Percentiles rank a stretch among this genome's conserved stretches.
Evolutionary conservation across 176 grass and related monocot genomes (phyloP).

Genomic region (Microstegium vimineum): DNA sequence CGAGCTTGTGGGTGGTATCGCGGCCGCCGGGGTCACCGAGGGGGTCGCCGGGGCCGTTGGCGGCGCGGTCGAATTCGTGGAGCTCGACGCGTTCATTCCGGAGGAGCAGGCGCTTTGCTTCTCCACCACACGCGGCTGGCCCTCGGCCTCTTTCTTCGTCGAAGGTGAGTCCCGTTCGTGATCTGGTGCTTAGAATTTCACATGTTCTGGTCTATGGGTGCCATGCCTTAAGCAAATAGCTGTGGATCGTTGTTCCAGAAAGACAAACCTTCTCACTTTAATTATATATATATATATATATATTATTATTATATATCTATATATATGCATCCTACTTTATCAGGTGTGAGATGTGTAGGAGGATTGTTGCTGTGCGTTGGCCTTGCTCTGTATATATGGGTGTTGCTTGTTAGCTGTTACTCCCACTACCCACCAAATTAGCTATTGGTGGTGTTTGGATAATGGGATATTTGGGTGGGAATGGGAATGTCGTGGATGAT

Average conservation of each 20-base stretch:
- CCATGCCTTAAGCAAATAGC: not conserved
- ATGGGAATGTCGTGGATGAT: too few relatives aligned
- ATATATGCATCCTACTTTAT: not conserved
- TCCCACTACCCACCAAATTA: not conserved
- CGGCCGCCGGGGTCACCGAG: not conserved
- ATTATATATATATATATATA: too few relatives aligned
- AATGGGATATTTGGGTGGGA: not conserved
- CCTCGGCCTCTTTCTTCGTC: slow-evolving; percentile 70
- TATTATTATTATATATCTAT: too few relatives aligned
- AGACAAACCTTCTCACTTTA: not conserved
- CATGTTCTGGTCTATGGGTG: not conserved
- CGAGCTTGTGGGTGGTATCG: not conserved
- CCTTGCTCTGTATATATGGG: not conserved
- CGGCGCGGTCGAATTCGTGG: slow-evolving; percentile 2
- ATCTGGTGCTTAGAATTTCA: not conserved
- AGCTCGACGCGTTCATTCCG: slow-evolving; percentile 43
- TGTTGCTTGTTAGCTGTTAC: not conserved
- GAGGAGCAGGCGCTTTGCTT: slow-evolving; percentile 75
- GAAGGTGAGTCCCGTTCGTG: slow-evolving; percentile 38
- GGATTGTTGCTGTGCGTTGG: not conserved
- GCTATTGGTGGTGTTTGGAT: not conserved
- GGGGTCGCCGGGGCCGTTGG: not conserved
- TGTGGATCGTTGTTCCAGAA: not conserved
- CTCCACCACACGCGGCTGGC: slow-evolving; percentile 59
- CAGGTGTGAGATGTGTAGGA: not conserved